Conservation (phyloP, 1,139 yeast genomes). For the Fermentozyma sake region DNA sequence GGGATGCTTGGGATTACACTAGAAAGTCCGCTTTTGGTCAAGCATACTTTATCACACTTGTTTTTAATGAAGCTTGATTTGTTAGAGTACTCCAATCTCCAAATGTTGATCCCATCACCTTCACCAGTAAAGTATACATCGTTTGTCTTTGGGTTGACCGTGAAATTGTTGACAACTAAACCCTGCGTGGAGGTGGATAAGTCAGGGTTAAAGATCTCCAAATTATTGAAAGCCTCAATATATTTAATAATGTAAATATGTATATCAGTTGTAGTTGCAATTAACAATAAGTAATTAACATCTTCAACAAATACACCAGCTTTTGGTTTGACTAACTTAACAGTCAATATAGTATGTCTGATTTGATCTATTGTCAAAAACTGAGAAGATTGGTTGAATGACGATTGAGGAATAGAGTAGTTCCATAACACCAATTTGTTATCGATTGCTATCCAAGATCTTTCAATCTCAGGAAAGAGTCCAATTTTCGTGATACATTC, state of each 20-base stretch:
- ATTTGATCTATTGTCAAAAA: constrained; percentile 81
- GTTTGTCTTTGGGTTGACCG: constrained; percentile 58
- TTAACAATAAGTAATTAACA: constrained; percentile 66
- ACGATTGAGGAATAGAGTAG: constrained; percentile 53
- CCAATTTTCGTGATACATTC: constrained; percentile 77
- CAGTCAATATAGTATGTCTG: constrained; percentile 71
- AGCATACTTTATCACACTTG: constrained; percentile 76
- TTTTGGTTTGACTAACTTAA: constrained; percentile 74
- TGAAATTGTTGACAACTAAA: constrained; percentile 61
- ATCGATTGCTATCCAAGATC: constrained; percentile 88
- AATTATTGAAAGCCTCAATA: constrained; percentile 42
- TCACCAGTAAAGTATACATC: constrained; percentile 81
- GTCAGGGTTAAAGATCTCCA: constrained; percentile 79
- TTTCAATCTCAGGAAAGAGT: constrained; percentile 70
- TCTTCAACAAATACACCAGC: constrained; percentile 74
- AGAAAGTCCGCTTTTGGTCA: constrained; percentile 64
- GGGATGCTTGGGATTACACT: constrained; percentile 54
- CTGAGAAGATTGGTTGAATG: constrained; percentile 51
- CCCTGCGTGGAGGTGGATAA: constrained; percentile 80
- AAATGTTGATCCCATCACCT: constrained; percentile 72
- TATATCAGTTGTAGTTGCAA: constrained; percentile 78
- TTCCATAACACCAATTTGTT: constrained; percentile 84
- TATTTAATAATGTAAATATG: constrained; percentile 73
- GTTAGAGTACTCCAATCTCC: constrained; percentile 86
- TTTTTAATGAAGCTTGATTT: constrained; percentile 86